Percentiles rank a stretch among this genome's conserved stretches.
These are phyloP conservation scores for Microbotryomycetes sp. DNA, from an alignment of 1,284 basidiomycete species.

Conservation along the genomic window DNA sequence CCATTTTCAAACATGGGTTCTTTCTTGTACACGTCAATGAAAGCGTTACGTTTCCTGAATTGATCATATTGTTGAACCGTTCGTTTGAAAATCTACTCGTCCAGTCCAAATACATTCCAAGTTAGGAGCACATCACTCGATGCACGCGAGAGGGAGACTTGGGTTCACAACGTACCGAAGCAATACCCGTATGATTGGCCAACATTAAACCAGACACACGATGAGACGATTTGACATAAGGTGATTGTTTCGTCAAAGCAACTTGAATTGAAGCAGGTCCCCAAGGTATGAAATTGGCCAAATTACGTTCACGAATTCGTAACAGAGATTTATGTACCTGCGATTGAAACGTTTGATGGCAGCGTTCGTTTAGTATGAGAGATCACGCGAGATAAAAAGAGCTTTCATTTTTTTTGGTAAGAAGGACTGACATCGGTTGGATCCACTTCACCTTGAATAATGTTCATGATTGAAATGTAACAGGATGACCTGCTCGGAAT, in stretches of 20 bases:
- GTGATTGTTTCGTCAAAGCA: constrained; percentile 83
- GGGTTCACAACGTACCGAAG: constrained; percentile 58
- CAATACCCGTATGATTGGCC: constrained; percentile 96
- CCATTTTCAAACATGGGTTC: constrained; percentile 88
- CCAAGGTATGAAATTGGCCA: constrained; percentile 99
- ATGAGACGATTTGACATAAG: constrained; percentile 58
- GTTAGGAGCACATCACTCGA: no score
- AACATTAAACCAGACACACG: constrained; percentile 97
- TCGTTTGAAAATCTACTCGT: constrained; percentile 83
- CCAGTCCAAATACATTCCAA: no score
- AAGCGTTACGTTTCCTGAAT: constrained; percentile 82
- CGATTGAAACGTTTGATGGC: not conserved
- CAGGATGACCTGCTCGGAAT: constrained; percentile 51
- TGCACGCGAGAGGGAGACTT: not conserved
- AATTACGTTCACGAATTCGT: constrained; percentile 89
- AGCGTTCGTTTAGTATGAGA: not conserved
- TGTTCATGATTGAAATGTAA: constrained; percentile 97
- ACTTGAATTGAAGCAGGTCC: constrained; percentile 98
- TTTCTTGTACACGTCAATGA: constrained; percentile 95
- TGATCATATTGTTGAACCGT: constrained; percentile 94
- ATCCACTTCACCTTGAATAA: constrained; percentile 97
- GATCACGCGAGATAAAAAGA: no score
- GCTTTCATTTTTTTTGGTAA: not conserved
- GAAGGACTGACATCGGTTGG: constrained; percentile 73
- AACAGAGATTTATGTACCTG: constrained; percentile 94